Base-by-base conservation (phyloP, 177 flowering plant genomes). In the Tripterygium wilfordii region DNA sequence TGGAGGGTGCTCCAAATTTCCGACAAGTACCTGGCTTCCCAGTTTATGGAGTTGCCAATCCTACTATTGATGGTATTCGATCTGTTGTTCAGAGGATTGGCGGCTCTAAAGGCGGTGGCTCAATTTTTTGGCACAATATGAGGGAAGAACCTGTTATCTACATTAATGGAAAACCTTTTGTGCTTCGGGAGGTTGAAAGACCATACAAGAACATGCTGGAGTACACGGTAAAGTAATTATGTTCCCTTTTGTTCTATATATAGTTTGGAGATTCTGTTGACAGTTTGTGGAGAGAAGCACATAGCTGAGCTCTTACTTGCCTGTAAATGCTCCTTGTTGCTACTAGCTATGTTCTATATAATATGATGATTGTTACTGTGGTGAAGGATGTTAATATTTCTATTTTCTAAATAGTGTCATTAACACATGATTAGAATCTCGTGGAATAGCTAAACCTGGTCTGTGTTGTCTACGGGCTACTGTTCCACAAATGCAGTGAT, bases 1-100 rank as follows among this genome's bases (percentile, higher is more conserved):
- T 90, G 58, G 98, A 90, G 40, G 98, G 98, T 68, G 98, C 97
- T 35, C 98, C 98, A 31, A 90, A 90, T 67, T 90, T 90, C 48
- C 69, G 98, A 68, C 84, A 85, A 66, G 82, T 90, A 65, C 91
- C 96, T 56, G 94, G 95, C 13, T 90, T 90, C 66, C 94, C 98
- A 15, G 96, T 90, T 52, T 90, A 82, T 81, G 98, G 98, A 60
- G 98, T 90, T 62, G 98, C 95, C 15, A 90, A 84, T 65, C 98
- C 98, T 57, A 87, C 98, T 10, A 57, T 85, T 49, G 89, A 87
- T 68, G 98, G 98, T 15, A 90, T 90, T 60, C 79, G 68, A 49
- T 83, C 91, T 43, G 95, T 90, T 42, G 75, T 90, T 45, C 68
- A 36, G 31, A 80, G 84, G 54, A 64, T 90, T 61, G 87, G 95